A percentile compares a stretch with the other conserved stretches of the same genome.
phyloP scores from a whole-genome alignment of 2,329 filamentous ascomycete genomes.

The Alternaria brassicae region DNA sequence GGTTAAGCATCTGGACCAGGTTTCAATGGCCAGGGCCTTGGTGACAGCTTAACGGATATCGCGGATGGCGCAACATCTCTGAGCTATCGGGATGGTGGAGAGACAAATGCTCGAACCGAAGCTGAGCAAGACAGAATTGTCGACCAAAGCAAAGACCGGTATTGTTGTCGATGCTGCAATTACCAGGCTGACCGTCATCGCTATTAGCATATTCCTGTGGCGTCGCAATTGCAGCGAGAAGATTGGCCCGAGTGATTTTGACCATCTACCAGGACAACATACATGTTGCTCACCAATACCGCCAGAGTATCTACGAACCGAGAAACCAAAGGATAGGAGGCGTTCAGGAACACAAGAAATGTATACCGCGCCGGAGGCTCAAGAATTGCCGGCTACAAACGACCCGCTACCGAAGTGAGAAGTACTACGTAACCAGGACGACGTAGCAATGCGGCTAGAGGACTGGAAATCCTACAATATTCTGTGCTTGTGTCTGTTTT shows the following conservation, averaged over 20 bases:
- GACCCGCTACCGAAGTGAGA: neutral
- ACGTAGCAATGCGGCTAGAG: neutral
- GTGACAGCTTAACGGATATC: constrained; percentile 5
- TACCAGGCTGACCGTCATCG: neutral
- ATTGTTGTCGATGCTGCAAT: constrained; percentile 1
- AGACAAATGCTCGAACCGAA: constrained; percentile 2
- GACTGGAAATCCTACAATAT: neutral
- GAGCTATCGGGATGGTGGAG: neutral
- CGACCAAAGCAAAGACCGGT: neutral
- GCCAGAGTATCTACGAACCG: neutral
- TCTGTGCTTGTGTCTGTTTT: neutral
- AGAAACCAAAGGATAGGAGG: neutral
- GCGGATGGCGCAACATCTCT: neutral
- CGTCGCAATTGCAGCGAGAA: neutral
- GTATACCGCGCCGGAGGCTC: neutral
- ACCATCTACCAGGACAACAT: neutral
- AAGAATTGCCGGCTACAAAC: neutral
- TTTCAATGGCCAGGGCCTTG: constrained; percentile 1
- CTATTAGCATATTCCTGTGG: neutral
- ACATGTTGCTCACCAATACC: neutral
- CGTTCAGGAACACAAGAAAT: neutral
- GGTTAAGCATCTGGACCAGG: constrained; percentile 13
- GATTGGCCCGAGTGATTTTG: neutral
- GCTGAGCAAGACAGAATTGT: neutral
- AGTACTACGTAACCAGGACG: neutral